Evolutionary conservation across 768 basidiomycete genomes (phyloP), one percentile per base, ranked within the genome.

Genomic region (Leucocoprinus leucothites): DNA sequence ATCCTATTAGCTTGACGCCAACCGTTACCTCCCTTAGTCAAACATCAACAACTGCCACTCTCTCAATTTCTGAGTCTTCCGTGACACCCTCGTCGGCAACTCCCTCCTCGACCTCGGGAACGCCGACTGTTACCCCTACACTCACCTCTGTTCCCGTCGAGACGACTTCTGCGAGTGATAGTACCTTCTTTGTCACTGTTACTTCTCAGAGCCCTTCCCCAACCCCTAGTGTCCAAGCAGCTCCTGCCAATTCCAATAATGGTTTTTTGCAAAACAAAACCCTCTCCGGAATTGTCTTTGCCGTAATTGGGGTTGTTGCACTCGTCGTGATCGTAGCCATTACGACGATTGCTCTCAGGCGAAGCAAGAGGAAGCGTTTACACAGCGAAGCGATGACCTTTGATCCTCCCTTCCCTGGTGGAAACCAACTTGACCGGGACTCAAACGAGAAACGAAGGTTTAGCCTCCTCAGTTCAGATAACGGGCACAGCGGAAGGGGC

Each of bases 201-300:
- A 31, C 22, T 18, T 41, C 53, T 11, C 31, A 31, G 3, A 58
- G 57, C 16, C 31, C 49, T n/a, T 48, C 31, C 8, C 51, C 60
- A 3, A 25, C 50, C 7, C 36, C 51, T 28, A 46, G 34, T 11
- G 44, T 51, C 36, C 48, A 53, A 34, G 44, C 51, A 21, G 57
- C 46, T 18, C 58, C 56, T 9, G 38, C 65, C n/a, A 61, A 66
- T 8, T 51, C 7, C 21, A 24, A 14, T 4, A 56, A 44, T 41
- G 34, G 47, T 31, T 90, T 91, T 69, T 64, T 89, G 35, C 68
- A 82, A 56, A 85, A 89, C 68, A 86, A 82, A 67, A 72, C 79
- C n/a, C 71, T 84, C n/a, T 78, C 81, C 40, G 81, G 81, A 6
- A 67, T 79, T 8, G 76, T 88, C 14, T 86, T 89, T 56, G 68